Percentiles rank a stretch among this genome's conserved stretches.
phyloP scores from a whole-genome alignment of 1,284 basidiomycete genomes.

The Boletellus deceptivus region DNA sequence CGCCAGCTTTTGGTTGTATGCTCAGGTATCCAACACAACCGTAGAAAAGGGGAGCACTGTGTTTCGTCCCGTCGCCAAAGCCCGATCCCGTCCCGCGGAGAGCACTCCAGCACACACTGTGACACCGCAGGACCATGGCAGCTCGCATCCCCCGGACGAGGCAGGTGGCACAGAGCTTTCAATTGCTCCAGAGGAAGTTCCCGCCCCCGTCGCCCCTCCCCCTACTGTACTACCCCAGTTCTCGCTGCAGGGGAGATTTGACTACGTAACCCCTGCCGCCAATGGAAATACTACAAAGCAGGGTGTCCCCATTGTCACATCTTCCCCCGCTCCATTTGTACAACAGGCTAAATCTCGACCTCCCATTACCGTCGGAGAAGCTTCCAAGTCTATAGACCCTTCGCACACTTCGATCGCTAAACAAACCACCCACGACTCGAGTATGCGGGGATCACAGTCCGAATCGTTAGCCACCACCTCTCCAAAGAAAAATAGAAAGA shows the following conservation, averaged over 20 bases:
- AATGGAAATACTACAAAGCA: conserved; percentile 6
- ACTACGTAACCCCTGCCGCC: neutral
- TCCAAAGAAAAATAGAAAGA: conserved; percentile 25
- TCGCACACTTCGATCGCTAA: conserved; percentile 7
- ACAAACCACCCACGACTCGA: conserved; percentile 2
- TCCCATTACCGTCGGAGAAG: conserved; percentile 2
- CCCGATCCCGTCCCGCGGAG: conserved; percentile 38
- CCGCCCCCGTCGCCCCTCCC: conserved; percentile 22
- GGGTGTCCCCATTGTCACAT: conserved; percentile 21
- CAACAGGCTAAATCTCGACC: conserved; percentile 2
- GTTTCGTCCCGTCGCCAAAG: conserved; percentile 63
- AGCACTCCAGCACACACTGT: conserved; percentile 34
- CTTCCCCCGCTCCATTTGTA: conserved; percentile 15
- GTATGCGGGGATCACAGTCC: conserved; percentile 13
- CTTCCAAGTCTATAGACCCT: neutral
- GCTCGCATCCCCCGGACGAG: conserved; percentile 13
- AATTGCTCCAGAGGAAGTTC: neutral
- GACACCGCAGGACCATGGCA: conserved; percentile 34
- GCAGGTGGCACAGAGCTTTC: neutral
- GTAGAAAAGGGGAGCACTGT: conserved; percentile 70
- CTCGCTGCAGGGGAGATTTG: conserved; percentile 3
- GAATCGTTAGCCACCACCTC: conserved; percentile 12
- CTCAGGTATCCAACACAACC: conserved; percentile 7
- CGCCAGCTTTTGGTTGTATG: neutral
- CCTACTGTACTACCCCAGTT: conserved; percentile 16